phyloP scores from a whole-genome alignment of 1,139 yeast species.

The Zygotorulaspora mrakii region DNA sequence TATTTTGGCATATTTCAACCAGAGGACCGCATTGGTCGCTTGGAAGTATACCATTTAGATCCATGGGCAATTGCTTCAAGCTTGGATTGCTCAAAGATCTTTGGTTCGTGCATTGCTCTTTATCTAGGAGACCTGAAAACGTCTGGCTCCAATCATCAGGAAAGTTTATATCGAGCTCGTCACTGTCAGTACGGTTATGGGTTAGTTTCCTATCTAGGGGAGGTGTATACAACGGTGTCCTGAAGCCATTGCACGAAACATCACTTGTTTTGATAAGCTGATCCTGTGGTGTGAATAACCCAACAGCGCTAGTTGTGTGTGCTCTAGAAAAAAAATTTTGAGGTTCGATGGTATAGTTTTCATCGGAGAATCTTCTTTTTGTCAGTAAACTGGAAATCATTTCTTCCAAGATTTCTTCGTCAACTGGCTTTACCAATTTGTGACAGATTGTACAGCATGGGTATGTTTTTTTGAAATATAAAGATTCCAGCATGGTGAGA shows the following conservation, averaged over 20 bases:
- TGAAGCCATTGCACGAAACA: constrained; percentile 30
- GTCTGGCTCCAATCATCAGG: neutral
- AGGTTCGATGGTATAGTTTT: constrained; percentile 11
- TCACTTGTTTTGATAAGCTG: constrained; percentile 33
- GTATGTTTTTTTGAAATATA: constrained; percentile 11
- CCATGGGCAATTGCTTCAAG: too few species aligned
- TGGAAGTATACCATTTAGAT: too few species aligned
- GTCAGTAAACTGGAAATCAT: constrained; percentile 26
- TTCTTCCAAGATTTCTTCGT: constrained; percentile 29
- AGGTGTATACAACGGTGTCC: constrained; percentile 13
- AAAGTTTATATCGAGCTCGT: neutral
- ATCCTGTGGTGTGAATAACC: constrained; percentile 26
- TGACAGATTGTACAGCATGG: constrained; percentile 34
- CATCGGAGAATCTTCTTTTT: constrained; percentile 7
- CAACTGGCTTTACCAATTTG: constrained; percentile 23
- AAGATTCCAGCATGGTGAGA: constrained; percentile 20
- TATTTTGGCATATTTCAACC: constrained; percentile 2
- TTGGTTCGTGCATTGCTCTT: neutral
- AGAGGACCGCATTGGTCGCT: constrained; percentile 3
- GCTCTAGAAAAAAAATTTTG: constrained; percentile 22
- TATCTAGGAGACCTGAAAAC: neutral
- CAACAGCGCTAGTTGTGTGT: constrained; percentile 4
- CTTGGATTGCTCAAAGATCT: neutral
- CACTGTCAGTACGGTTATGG: neutral
- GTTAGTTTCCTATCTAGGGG: constrained; percentile 1